Base-by-base conservation (phyloP, 2,329 filamentous ascomycete species). In the Emmonsiellopsis sp. region DNA sequence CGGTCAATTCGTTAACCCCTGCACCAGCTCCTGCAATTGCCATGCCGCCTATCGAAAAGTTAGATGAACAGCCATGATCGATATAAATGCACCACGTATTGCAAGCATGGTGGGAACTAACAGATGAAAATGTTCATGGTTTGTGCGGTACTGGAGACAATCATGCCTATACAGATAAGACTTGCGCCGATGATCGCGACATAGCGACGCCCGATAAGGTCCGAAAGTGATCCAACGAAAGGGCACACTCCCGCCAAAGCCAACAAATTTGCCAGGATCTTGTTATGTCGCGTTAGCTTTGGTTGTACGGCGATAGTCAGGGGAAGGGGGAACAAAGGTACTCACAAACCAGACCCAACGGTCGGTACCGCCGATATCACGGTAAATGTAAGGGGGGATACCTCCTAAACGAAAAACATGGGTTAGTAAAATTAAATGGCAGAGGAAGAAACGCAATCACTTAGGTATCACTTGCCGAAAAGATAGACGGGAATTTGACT, bases 1-100 rank as follows among this genome's bases (percentile, higher is more conserved):
- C 83, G 5, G 82, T 87, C 36, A 87, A 71, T 65, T 87, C 84
- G 58, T 83, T 83, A 56, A 87, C 77, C 11, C 84, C 84, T 9
- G 83, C 83, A 36, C 84, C 84, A 5, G 81, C 71, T 1, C 84
- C 84, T 8, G 83, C 76, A 57, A 87, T 74, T 2, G 77, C 75
- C 76, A 78, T 79, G 42, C 76, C 76, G 48, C 65, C 77, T 80
- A 48, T 9, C 6, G 17, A 11, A 14, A 11, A 39, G 36, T 39
- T 39, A 39, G 36, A 10, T 6, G 21, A 27, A 27, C 21, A 27
- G 21, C 3, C 21, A 27, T 27, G 21, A 1, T 27, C 21, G 21
- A 27, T 37, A 17, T 8, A 8, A 6, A 27, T n/a, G 17, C 32
- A 74, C 72, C 32, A 71, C 66, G 52, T 14, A 17, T 9, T 14